Conservation (phyloP, 2,329 filamentous ascomycete genomes). For the Fusarium hainanense region DNA sequence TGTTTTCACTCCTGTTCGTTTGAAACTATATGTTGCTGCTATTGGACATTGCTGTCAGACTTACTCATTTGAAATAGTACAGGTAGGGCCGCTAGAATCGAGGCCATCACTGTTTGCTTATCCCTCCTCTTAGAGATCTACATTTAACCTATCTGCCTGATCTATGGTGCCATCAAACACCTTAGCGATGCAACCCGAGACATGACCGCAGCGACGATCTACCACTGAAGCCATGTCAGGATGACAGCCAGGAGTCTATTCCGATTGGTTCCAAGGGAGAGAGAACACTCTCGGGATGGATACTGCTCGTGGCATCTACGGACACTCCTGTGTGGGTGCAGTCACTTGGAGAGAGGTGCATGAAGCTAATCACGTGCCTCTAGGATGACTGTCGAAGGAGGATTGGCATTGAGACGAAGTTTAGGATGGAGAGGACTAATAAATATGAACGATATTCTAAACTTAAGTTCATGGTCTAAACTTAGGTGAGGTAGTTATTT, state of each 20-base stretch:
- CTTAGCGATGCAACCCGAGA: background rate
- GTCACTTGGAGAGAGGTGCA: background rate
- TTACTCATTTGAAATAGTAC: no score
- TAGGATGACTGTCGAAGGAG: no score
- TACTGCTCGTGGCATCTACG: background rate
- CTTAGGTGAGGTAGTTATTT: rapidly evolving
- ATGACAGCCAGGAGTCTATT: background rate
- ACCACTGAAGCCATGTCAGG: background rate
- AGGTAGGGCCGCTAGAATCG: rapidly evolving
- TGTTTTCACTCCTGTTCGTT: no score
- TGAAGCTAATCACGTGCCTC: background rate
- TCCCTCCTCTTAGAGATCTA: background rate
- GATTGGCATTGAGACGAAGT: background rate
- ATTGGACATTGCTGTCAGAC: no score
- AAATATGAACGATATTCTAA: background rate
- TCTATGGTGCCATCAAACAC: background rate
- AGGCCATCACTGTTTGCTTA: background rate
- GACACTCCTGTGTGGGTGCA: background rate
- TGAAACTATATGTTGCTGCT: no score
- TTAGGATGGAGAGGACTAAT: background rate
- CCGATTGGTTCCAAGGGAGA: background rate
- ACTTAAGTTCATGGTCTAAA: background rate
- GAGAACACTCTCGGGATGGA: background rate
- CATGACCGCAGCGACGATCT: background rate
- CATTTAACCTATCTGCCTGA: background rate